Conservation (phyloP, 345 rosid genomes). For the Murraya paniculata region DNA sequence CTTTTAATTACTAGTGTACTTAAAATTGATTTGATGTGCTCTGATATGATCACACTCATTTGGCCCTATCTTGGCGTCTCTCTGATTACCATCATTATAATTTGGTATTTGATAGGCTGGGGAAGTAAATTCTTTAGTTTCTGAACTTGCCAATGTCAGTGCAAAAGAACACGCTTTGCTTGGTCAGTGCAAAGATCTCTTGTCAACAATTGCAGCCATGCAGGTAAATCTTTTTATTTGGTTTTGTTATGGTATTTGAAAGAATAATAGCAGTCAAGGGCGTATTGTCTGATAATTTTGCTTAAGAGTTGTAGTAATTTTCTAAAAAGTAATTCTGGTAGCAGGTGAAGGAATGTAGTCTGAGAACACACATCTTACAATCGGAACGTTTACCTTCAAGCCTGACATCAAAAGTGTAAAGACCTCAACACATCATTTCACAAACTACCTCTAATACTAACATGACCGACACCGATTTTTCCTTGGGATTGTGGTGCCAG, state of each 20-base stretch:
- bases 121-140: conserved; percentile 41
- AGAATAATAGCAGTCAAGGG: not conserved
- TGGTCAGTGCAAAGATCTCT: conserved; percentile 48
- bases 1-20: not conserved
- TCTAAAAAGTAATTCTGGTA: not conserved
- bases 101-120: conserved; percentile 45
- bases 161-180: conserved; percentile 58
- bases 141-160: conserved; percentile 49
- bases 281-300: not conserved
- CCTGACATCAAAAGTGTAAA: conserved; percentile 37
- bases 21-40: not conserved
- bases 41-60: not conserved
- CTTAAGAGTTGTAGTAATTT: not conserved
- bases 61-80: not conserved
- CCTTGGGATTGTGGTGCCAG: conserved; percentile 2
- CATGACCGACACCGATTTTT: conserved; percentile 13
- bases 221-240: conserved; percentile 40
- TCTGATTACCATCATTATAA: not conserved
- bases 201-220: conserved; percentile 54
- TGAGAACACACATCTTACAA: conserved; percentile 63
- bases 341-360: conserved; percentile 72
- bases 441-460: conserved; percentile 18
- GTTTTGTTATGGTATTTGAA: not conserved
- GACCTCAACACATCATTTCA: conserved; percentile 14
- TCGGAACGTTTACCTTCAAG: conserved; percentile 27